Base-by-base conservation (phyloP, 1,284 basidiomycete genomes). In the Afroboletus lepidellus region DNA sequence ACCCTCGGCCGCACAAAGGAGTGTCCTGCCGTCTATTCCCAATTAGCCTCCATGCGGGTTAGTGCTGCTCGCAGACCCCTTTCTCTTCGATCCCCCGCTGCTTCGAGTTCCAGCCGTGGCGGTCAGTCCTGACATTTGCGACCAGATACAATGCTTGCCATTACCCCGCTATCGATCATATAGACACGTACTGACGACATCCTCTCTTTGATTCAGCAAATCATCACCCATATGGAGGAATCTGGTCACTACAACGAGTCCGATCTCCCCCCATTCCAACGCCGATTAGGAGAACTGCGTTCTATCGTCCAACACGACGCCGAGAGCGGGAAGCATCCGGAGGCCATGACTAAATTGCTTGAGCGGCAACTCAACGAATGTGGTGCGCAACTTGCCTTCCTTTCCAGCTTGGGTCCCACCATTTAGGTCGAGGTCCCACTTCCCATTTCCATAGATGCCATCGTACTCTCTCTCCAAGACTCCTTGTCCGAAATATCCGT, bases 1-100 rank as follows among this genome's bases (percentile, higher is more conserved):
- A 93, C 92, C 32, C 92, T 98, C 60, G 94, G 94, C 42, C 94
- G 94, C 76, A 94, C 90, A 46, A 84, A 87, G 58, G 94, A 97
- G 72, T 88, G 87, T 20, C 93, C 94, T 0, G 94, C 94, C 18
- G 92, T 90, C 0, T 98, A 95, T 70, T 93, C 91, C 57, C 94
- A 97, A 68, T 86, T 98, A 57, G 90, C 93, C 30, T 94, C 88
- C 56, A 96, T 97, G 85, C 75, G 90, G 72, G 93, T 95, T 65
- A 80, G 91, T 85, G 55, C 46, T 16, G 46, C 57, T 47, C 9
- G 11, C 36, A 20, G 18, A 3, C 18, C 20, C 36, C 36, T 38
- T 38, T 36, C 34, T n/a, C 48, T 47, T 44, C 45, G 34, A 37
- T 29, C 12, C 2, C 27, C 21, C 44, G 27, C 32, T 23, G 41